phyloP scores from a whole-genome alignment of 345 rosid genomes.

The Hibiscus tridactylites region DNA sequence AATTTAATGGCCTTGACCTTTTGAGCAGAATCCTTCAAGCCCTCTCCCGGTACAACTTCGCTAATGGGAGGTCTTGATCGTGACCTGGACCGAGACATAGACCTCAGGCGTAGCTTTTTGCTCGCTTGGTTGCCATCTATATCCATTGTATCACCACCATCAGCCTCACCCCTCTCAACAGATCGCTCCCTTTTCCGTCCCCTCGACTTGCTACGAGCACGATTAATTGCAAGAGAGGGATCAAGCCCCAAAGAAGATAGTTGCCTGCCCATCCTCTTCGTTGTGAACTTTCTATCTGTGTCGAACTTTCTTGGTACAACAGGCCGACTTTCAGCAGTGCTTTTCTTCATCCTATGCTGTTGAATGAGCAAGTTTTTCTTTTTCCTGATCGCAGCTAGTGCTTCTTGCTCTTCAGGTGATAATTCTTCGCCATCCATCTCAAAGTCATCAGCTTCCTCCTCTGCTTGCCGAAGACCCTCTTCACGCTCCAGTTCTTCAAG shows the following conservation, averaged over 20 bases:
- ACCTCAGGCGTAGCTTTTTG: constrained; percentile 53
- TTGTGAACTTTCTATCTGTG: constrained; percentile 39
- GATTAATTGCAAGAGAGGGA: constrained; percentile 44
- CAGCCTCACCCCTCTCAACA: constrained; percentile 21
- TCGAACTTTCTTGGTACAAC: constrained; percentile 51
- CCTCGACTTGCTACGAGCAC: constrained; percentile 49
- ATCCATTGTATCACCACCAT: constrained; percentile 36
- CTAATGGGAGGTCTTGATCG: constrained; percentile 48
- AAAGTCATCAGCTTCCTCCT: constrained; percentile 47
- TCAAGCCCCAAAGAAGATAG: constrained; percentile 45
- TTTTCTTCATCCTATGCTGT: constrained; percentile 61
- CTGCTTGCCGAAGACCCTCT: constrained; percentile 56
- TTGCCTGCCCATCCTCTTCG: constrained; percentile 55
- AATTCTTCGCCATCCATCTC: constrained; percentile 61
- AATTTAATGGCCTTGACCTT: constrained; percentile 44
- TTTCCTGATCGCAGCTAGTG: constrained; percentile 56
- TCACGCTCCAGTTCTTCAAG: constrained; percentile 80
- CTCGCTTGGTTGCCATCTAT: constrained; percentile 46
- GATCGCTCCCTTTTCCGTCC: constrained; percentile 65
- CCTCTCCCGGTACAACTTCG: constrained; percentile 85
- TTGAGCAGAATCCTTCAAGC: constrained; percentile 72
- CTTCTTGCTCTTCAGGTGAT: constrained; percentile 57
- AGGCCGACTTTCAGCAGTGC: constrained; percentile 62
- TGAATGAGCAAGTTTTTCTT: constrained; percentile 58
- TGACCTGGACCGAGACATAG: constrained; percentile 49